These are phyloP conservation scores for Leptographium lundbergii DNA, from an alignment of 2,329 filamentous ascomycete genomes.

Conservation along the genomic window DNA sequence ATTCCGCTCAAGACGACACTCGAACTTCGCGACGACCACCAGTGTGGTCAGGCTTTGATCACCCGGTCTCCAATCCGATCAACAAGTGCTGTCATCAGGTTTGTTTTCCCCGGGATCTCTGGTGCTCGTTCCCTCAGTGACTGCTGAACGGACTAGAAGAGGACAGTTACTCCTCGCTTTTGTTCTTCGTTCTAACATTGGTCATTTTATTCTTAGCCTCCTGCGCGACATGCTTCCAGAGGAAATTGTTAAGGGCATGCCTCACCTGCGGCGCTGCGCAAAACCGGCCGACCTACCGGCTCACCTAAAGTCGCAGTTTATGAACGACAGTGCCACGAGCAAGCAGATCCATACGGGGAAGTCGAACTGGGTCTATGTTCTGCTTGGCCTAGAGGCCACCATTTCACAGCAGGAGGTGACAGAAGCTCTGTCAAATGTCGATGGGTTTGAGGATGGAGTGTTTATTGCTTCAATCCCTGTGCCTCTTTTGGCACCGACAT, in stretches of 20 bases:
- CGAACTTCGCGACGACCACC: conserved; percentile 47
- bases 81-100: conserved; percentile 64
- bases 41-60: conserved; percentile 51
- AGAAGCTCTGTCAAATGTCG: conserved; percentile 31
- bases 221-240: conserved; percentile 44
- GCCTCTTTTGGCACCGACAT: conserved; percentile 62
- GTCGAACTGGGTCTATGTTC: conserved; percentile 47
- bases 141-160: too few relatives aligned
- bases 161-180: too few relatives aligned
- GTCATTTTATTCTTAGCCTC: conserved; percentile 25
- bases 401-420: conserved; percentile 42
- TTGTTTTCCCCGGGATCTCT: conserved; percentile 9
- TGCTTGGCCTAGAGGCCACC: conserved; percentile 37
- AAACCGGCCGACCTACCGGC: conserved; percentile 56
- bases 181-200: not conserved
- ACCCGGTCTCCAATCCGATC: conserved; percentile 59
- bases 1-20: conserved; percentile 53
- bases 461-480: conserved; percentile 54
- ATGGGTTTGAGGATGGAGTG: conserved; percentile 36
- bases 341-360: conserved; percentile 46
- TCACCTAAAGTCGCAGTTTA: conserved; percentile 49
- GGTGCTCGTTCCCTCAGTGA: too few relatives aligned
- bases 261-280: conserved; percentile 64
- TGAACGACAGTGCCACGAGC: conserved; percentile 43
- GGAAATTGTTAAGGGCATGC: conserved; percentile 50